Base-by-base conservation (phyloP, 2,329 filamentous ascomycete species). In the Colletotrichum sp. region DNA sequence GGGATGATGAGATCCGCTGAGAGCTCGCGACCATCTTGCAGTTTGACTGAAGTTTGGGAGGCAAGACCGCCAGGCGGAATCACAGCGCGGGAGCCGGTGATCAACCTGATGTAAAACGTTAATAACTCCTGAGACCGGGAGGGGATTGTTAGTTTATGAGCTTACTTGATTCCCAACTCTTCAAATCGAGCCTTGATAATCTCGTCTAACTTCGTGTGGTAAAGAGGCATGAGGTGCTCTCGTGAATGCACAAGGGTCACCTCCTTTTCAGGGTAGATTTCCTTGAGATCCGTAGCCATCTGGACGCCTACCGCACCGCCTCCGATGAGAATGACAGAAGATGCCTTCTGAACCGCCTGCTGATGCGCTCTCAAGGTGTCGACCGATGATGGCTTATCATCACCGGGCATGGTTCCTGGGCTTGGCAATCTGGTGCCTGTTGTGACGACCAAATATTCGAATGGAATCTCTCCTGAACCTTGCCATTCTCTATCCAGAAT, bases 271-370 rank as follows among this genome's bases (percentile, higher is more conserved):
- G 87, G 87, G 78, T 86, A 88, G 2, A 85, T 80, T 15, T 83
- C 82, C 78, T 89, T 89, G 39, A 87, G 85, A 79, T 91, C 89
- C 1, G 84, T 82, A 0, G 87, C 87, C 64, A 90, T 80, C 79
- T 90, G 85, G 1, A 90, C 85, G 2, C 89, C 89, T 0, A 89
- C 88, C 4, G 89, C 85, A 2, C 89, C 88, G 6, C 85, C 88
- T 8, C 88, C 89, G 5, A 87, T 75, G 21, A 86, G 74, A 5
- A 83, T 83, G 55, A 86, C 80, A 6, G 67, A 74, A 10, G 71
- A 64, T 2, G 67, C 67, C 34, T 76, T 77, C 8, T 34, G 72
- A 75, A 24, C 79, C 81, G 18, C 65, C 71, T 1, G 79, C 67
- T 77, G 85, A 85, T 72, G 84, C 75, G 26, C 39, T 71, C 34